Conservation (phyloP, 345 rosid genomes). For the Acer campestre region DNA sequence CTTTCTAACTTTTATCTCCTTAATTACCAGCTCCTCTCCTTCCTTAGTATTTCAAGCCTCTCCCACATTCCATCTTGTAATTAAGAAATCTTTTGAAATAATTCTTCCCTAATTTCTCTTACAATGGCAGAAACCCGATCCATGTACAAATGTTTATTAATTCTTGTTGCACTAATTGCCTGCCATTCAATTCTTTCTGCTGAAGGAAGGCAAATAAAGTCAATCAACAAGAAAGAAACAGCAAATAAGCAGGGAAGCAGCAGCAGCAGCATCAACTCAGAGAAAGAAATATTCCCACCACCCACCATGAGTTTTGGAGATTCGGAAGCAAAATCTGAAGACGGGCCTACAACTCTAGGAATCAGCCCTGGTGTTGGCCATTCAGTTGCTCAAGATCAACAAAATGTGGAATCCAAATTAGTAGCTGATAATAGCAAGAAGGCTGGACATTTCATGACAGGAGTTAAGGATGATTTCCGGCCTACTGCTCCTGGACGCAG, state of each 20-base stretch:
- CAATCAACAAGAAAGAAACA: conserved; percentile 9
- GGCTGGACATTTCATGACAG: conserved; percentile 26
- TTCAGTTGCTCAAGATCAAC: background rate
- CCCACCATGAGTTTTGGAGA: background rate
- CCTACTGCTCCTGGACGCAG: conserved; percentile 59
- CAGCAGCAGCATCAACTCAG: background rate
- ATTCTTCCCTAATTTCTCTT: background rate
- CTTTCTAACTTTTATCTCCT: background rate
- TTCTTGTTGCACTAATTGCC: conserved; percentile 30
- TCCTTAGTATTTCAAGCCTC: background rate
- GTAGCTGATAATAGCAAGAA: background rate
- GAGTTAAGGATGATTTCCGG: conserved; percentile 37
- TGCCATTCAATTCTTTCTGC: conserved; percentile 26
- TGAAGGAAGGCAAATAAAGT: conserved; percentile 40
- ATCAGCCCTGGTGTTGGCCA: conserved; percentile 48
- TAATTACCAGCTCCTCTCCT: background rate
- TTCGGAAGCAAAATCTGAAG: conserved; percentile 3
- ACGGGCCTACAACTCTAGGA: conserved; percentile 40
- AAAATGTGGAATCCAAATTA: conserved; percentile 5
- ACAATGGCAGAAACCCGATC: conserved; percentile 30
- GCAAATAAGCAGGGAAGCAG: background rate
- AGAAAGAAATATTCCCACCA: conserved; percentile 6
- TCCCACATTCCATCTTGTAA: background rate
- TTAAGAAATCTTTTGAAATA: background rate
- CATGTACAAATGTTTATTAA: conserved; percentile 8